Conservation (phyloP, 257 asterid species). For the Salvia rosmarinus region DNA sequence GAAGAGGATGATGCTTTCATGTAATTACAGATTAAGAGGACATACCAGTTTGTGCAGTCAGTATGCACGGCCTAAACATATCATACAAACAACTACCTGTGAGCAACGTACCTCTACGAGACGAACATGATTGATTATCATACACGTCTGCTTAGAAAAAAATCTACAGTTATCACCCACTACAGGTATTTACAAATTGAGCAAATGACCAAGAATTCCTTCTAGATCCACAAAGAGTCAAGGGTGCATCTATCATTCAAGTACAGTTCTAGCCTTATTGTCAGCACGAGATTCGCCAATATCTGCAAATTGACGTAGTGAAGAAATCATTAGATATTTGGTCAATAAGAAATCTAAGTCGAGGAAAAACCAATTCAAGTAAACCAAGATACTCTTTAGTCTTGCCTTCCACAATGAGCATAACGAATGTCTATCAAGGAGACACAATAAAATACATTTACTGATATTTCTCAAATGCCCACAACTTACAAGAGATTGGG, state of each 20-base stretch:
- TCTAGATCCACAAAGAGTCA: too few relatives aligned
- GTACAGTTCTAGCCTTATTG: constrained; percentile 19
- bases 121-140: not conserved
- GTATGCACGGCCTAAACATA: constrained; percentile 8
- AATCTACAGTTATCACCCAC: constrained; percentile 30
- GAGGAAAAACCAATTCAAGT: not conserved
- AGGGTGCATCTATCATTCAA: constrained; percentile 23
- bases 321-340: not conserved
- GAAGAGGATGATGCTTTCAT: constrained; percentile 9
- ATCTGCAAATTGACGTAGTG: constrained; percentile 33
- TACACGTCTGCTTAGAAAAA: constrained; percentile 19
- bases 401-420: not conserved
- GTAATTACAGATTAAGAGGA: constrained; percentile 25
- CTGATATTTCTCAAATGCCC: too few relatives aligned
- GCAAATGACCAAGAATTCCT: too few relatives aligned
- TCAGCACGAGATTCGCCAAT: constrained; percentile 32
- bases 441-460: too few relatives aligned
- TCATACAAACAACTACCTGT: too few relatives aligned
- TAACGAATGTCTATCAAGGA: too few relatives aligned
- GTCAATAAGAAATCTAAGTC: not conserved
- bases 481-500: too few relatives aligned
- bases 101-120: constrained; percentile 31
- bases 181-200: too few relatives aligned
- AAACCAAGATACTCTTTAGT: not conserved
- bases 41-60: too few relatives aligned